phyloP scores from a whole-genome alignment of 2,329 filamentous ascomycete genomes.

The Colletotrichum karsti region DNA sequence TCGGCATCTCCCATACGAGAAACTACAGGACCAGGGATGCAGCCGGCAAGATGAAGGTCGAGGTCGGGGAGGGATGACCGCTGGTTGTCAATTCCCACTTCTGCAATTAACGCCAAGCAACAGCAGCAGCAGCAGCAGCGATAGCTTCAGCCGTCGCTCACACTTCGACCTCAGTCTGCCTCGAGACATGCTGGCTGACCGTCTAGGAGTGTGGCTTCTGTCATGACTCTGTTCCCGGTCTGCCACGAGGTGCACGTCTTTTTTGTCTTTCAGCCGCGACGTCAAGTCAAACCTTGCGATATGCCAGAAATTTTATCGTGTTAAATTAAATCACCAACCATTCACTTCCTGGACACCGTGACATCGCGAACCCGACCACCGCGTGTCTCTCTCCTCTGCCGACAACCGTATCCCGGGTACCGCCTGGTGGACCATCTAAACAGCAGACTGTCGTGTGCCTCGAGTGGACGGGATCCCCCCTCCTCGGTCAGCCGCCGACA shows the following conservation, averaged over 20 bases:
- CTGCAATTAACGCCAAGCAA: neutral
- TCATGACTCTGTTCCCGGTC: conserved; percentile 3
- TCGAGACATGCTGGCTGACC: neutral
- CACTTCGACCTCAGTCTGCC: neutral
- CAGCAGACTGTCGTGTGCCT: neutral
- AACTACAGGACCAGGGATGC: neutral
- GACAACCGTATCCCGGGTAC: conserved; percentile 1
- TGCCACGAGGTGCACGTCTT: conserved; percentile 9
- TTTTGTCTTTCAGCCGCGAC: neutral
- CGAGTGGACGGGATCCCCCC: conserved; percentile 4
- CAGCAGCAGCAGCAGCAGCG: neutral
- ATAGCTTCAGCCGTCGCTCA: neutral
- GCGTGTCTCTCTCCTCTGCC: neutral
- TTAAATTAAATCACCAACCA: conserved; percentile 1
- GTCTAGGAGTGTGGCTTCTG: neutral
- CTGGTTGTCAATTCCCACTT: conserved; percentile 10
- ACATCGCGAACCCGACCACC: neutral
- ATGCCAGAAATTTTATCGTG: neutral
- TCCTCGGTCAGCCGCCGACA: conserved; percentile 12
- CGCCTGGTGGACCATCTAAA: neutral
- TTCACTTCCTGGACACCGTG: too few relatives aligned
- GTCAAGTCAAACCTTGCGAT: neutral
- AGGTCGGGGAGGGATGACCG: conserved; percentile 4
- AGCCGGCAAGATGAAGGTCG: neutral
- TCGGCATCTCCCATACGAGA: conserved; percentile 23